phyloP scores from a whole-genome alignment of 805 yeast species.

The Starmerella ratchasimensis region DNA sequence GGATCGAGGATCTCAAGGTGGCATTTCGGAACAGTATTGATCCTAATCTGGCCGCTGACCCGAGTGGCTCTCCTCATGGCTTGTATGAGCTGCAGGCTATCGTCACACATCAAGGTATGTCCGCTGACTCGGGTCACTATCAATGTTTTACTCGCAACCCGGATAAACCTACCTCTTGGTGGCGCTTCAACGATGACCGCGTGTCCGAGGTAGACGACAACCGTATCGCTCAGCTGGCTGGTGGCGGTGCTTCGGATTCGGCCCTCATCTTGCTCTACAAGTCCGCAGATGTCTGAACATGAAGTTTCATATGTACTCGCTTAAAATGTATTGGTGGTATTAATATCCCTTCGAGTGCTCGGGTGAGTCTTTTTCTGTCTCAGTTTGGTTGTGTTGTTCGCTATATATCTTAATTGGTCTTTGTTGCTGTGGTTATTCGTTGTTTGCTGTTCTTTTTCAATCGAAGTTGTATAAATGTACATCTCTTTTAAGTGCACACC shows the following conservation, averaged over 20 bases:
- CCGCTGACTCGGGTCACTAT: conserved; percentile 96
- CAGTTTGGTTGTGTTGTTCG: no score
- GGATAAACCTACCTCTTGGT: conserved; percentile 61
- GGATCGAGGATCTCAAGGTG: conserved; percentile 18
- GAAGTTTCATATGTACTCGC: not conserved
- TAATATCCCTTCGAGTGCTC: no score
- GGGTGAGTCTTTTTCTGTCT: no score
- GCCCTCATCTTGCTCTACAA: conserved; percentile 81
- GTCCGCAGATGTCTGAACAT: conserved; percentile 46
- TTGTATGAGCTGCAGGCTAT: conserved; percentile 72
- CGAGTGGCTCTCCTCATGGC: conserved; percentile 73
- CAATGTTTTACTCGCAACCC: conserved; percentile 74
- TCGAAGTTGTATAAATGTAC: no score
- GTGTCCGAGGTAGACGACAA: conserved; percentile 67
- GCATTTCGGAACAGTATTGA: conserved; percentile 27
- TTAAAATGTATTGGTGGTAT: no score
- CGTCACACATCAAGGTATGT: conserved; percentile 86
- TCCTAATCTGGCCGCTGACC: conserved; percentile 30
- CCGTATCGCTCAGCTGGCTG: conserved; percentile 72
- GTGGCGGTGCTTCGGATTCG: conserved; percentile 95
- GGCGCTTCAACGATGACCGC: conserved; percentile 87
- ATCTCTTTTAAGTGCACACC: no score
- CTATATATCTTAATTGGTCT: no score
- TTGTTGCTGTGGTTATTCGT: no score
- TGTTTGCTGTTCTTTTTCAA: no score